Evolutionary conservation across 192 early-diverging fungal genomes (phyloP).

Genomic region (Coemansia sp.): DNA sequence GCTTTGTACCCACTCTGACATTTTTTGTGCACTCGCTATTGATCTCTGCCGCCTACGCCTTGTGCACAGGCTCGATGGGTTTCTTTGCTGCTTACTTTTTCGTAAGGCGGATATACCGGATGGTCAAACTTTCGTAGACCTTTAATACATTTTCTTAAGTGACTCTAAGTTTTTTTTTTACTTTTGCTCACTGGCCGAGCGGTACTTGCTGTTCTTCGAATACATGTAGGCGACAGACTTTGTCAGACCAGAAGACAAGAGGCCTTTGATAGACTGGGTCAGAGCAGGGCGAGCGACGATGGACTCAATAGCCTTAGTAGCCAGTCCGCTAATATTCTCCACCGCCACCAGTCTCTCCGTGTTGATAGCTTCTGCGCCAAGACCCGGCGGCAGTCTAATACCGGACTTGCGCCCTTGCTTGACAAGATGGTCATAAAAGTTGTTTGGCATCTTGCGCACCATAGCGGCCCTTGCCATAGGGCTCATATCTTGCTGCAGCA

Average conservation of each 20-base stretch:
- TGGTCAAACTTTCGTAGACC: constrained; percentile 34
- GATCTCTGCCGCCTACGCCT: constrained; percentile 62
- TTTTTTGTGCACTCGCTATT: constrained; percentile 76
- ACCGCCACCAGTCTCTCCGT: constrained; percentile 33
- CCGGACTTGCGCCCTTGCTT: constrained; percentile 51
- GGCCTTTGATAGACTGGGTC: constrained; percentile 89
- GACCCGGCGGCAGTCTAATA: constrained; percentile 28
- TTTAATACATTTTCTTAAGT: neutral
- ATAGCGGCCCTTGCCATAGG: constrained; percentile 66
- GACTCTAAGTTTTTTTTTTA: neutral
- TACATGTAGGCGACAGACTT: constrained; percentile 66
- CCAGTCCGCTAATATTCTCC: constrained; percentile 39
- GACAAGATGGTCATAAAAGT: constrained; percentile 63
- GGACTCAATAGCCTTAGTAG: constrained; percentile 57
- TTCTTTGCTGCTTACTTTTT: constrained; percentile 56
- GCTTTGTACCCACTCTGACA: constrained; percentile 69
- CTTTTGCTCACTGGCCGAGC: neutral
- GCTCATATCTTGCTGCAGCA: constrained; percentile 65
- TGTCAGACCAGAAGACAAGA: constrained; percentile 81
- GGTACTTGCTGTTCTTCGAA: constrained; percentile 52
- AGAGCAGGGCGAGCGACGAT: constrained; percentile 82
- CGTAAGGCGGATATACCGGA: constrained; percentile 42
- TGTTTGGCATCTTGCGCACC: constrained; percentile 81
- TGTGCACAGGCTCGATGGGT: constrained; percentile 55
- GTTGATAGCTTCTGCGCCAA: constrained; percentile 33